These are phyloP conservation scores for Syncephalastrum contaminatum DNA, from an alignment of 371 early-diverging fungal species.

Conservation along the genomic window DNA sequence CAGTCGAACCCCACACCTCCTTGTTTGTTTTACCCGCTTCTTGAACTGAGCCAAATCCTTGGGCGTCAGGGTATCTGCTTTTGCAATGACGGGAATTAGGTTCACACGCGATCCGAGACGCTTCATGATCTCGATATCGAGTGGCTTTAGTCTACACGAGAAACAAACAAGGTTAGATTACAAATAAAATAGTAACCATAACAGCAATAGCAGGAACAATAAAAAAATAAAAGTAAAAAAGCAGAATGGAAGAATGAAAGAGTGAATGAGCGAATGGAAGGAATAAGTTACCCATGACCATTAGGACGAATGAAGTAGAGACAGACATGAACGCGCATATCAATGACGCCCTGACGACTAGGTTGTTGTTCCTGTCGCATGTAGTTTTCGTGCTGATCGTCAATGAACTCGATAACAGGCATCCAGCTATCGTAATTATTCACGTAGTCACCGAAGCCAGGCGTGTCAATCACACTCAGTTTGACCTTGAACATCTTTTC, in stretches of 20 bases:
- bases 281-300: constrained; percentile 70
- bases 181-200: neutral
- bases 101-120: constrained; percentile 81
- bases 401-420: constrained; percentile 78
- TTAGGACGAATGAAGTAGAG: constrained; percentile 92
- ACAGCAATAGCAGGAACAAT: constrained; percentile 18
- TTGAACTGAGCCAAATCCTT: constrained; percentile 80
- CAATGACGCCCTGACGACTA: constrained; percentile 55
- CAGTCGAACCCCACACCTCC: constrained; percentile 13
- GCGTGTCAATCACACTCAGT: constrained; percentile 87
- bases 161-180: neutral
- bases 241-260: constrained; percentile 15
- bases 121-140: constrained; percentile 93
- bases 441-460: constrained; percentile 89
- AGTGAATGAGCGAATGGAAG: constrained; percentile 34
- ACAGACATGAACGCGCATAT: constrained; percentile 85
- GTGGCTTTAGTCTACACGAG: constrained; percentile 77
- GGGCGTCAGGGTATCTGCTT: constrained; percentile 73
- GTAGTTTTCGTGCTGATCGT: constrained; percentile 92
- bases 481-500: constrained; percentile 95
- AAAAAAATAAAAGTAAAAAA: no score
- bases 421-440: constrained; percentile 71
- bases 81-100: constrained; percentile 82
- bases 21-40: constrained; percentile 44
- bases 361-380: constrained; percentile 73